These are phyloP conservation scores for Aspergillus cejpii DNA, from an alignment of 2,329 filamentous ascomycete species.

Conservation along the genomic window DNA sequence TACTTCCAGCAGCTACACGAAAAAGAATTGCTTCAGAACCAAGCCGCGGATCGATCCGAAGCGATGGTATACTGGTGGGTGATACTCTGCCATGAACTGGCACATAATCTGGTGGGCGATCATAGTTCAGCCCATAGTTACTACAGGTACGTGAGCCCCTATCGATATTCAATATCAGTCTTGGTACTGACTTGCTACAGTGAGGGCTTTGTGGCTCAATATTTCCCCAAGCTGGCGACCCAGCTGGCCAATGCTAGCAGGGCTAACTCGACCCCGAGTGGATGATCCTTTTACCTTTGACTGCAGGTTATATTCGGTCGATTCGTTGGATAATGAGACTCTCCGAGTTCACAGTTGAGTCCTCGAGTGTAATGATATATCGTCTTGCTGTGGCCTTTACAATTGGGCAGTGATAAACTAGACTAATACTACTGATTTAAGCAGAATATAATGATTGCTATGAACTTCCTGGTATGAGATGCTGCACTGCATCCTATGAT, in stretches of 20 bases:
- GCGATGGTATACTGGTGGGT: conserved; percentile 88
- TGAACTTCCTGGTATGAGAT: no score
- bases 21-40: conserved; percentile 38
- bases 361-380: no score
- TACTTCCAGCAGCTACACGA: conserved; percentile 78
- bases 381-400: no score
- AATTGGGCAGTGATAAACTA: no score
- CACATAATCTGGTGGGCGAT: conserved; percentile 77
- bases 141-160: conserved; percentile 51
- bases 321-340: no score
- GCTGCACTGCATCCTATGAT: no score
- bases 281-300: not conserved
- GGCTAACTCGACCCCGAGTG: not conserved
- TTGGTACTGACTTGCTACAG: conserved; percentile 33
- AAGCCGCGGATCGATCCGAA: conserved; percentile 51
- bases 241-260: conserved; percentile 40
- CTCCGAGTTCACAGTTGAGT: no score
- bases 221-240: conserved; percentile 63
- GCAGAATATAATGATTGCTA: no score
- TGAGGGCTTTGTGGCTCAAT: conserved; percentile 70
- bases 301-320: no score
- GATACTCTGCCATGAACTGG: conserved; percentile 89
- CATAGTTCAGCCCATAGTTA: conserved; percentile 77
- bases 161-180: not conserved
- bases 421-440: no score